Conservation (phyloP, 106 monocot species). For the Alisma plantagoaquatica region DNA sequence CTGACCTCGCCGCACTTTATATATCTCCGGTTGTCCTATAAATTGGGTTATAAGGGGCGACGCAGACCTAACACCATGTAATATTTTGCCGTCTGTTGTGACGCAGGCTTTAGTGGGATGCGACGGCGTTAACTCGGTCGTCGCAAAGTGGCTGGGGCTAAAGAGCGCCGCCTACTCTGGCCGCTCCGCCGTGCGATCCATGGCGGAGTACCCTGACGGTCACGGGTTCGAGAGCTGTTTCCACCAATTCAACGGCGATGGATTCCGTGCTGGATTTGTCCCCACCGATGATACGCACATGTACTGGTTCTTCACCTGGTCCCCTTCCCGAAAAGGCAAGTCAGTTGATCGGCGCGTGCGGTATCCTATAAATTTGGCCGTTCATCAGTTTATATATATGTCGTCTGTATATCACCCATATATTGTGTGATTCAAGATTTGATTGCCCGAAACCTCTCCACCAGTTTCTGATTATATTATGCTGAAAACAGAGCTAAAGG, state of each 20-base stretch:
- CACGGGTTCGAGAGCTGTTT: constrained; percentile 11
- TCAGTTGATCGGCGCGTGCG: no score
- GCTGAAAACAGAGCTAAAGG: neutral
- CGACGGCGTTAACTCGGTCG: constrained; percentile 19
- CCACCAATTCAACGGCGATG: constrained; percentile 9
- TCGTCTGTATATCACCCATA: no score
- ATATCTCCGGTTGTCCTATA: neutral
- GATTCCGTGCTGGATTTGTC: constrained; percentile 7
- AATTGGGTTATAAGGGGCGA: no score
- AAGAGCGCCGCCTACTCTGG: constrained; percentile 2
- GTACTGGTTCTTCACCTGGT: constrained; percentile 24
- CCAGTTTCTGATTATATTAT: neutral
- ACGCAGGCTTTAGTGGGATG: constrained; percentile 17
- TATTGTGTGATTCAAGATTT: neutral
- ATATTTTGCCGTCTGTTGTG: neutral
- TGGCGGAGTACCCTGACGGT: constrained; percentile 15
- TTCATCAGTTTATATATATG: no score
- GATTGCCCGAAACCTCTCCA: no score
- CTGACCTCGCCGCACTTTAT: neutral
- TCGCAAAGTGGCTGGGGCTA: constrained; percentile 20
- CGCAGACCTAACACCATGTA: no score
- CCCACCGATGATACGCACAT: constrained; percentile 13
- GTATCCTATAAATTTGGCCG: no score
- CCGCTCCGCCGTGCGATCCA: constrained; percentile 4
- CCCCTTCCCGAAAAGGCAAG: constrained; percentile 2